Evolutionary conservation across 2,329 filamentous ascomycete species (phyloP), one percentile per base, ranked within the genome.

Genomic region (Mycocentrospora acerina): DNA sequence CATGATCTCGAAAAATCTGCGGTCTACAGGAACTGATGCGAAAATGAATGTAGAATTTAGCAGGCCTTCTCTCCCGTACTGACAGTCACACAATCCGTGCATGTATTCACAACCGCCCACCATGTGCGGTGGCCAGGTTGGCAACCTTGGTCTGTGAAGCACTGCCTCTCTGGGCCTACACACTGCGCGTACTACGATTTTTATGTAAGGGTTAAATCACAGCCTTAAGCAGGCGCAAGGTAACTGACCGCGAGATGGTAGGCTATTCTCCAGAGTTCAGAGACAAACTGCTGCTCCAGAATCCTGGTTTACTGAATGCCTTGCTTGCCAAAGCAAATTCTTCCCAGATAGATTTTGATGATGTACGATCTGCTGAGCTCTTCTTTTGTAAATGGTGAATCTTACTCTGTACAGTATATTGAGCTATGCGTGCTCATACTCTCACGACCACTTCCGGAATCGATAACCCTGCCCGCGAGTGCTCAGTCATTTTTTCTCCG

Each of bases 131-230:
- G 30, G 60, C 64, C 9, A 57, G 63, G 15, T 60, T 82, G 28
- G 60, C 56, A 11, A 45, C 46, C n/a, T 48, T 61, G 13, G 48
- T 79, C n/a, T 56, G 75, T 19, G 71, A 77, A 42, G 74, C 72
- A 17, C 59, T 81, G 24, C 69, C 74, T 24, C 68, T 72, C 30
- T 79, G 76, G 61, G 67, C 72, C 4, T 74, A 75, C 43, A 71
- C 76, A 4, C 51, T 80, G 38, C 63, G 69, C 19, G 64, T 81
- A 18, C 57, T 82, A 26, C 59, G 70, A n/a, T 58, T 51, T 25
- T 70, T 82, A 19, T 71, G 76, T 79, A 66, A 28, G 41, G 37
- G 30, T 35, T 9, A 9, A 22, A 22, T 22, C 9, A 9, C 9
- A 6, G 5, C 9, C 9, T 22, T 22, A 34, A 19, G 12, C 5